These are phyloP conservation scores for Plasmopara halstedii DNA, from an alignment of 352 stramenopile species.

Conservation along the genomic window DNA sequence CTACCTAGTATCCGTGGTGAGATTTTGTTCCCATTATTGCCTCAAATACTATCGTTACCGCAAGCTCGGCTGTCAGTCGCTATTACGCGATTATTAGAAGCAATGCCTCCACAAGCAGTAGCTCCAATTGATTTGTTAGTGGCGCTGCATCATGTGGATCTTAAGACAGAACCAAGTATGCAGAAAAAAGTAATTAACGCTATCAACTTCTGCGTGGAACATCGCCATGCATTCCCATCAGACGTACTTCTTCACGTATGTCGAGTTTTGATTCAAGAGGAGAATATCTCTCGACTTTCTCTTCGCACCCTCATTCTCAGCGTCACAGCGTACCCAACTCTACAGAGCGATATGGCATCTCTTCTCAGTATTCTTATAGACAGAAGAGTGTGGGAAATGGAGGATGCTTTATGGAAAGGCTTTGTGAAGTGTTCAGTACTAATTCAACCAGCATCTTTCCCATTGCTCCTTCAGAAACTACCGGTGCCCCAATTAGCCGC, in stretches of 20 bases:
- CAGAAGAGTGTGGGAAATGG: conserved; percentile 63
- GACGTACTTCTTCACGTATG: conserved; percentile 69
- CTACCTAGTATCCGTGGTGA: conserved; percentile 47
- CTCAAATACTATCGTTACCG: conserved; percentile 46
- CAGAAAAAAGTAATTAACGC: conserved; percentile 73
- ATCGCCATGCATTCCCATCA: conserved; percentile 70
- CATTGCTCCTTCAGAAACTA: conserved; percentile 47
- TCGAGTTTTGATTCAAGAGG: conserved; percentile 48
- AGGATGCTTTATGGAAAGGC: conserved; percentile 66
- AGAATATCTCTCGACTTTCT: conserved; percentile 56
- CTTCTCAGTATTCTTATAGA: conserved; percentile 47
- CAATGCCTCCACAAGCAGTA: conserved; percentile 58
- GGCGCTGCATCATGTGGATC: conserved; percentile 66
- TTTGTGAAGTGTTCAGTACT: conserved; percentile 75
- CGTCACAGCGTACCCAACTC: conserved; percentile 56
- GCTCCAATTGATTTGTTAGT: conserved; percentile 64
- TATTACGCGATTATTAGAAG: conserved; percentile 64
- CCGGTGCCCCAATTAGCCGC: conserved; percentile 37
- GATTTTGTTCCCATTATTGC: conserved; percentile 53
- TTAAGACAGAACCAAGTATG: conserved; percentile 54
- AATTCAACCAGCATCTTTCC: conserved; percentile 66
- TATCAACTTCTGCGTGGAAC: conserved; percentile 75
- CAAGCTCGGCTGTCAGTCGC: conserved; percentile 48
- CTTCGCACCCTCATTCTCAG: conserved; percentile 73
- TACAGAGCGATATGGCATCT: conserved; percentile 55